Evolutionary conservation across 2,329 filamentous ascomycete species (phyloP).

Genomic region (Colletotrichum horii): DNA sequence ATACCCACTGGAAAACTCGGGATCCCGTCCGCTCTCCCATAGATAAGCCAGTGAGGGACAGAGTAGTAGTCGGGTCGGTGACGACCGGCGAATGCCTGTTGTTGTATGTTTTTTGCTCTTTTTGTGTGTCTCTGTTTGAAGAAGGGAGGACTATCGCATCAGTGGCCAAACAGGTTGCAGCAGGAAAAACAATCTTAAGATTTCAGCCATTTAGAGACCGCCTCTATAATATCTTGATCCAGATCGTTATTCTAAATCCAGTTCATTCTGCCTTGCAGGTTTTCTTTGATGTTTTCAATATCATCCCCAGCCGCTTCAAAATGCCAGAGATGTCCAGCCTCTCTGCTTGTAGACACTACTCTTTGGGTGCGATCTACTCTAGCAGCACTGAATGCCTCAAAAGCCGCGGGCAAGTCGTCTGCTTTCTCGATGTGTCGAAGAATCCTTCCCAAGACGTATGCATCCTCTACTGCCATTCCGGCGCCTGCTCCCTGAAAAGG

Average conservation of each 20-base stretch:
- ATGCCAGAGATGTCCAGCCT: neutral
- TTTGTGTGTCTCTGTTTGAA: neutral
- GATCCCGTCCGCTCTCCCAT: neutral
- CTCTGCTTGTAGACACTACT: neutral
- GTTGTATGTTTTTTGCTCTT: neutral
- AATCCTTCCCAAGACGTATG: neutral
- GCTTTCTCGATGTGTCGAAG: neutral
- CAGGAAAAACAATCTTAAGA: neutral
- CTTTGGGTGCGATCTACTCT: neutral
- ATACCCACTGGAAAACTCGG: neutral
- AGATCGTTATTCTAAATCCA: neutral
- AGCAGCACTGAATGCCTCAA: neutral
- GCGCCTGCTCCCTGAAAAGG: neutral
- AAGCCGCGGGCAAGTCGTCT: neutral
- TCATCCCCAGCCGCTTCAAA: neutral
- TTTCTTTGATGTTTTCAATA: neutral
- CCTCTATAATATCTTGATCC: neutral
- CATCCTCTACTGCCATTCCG: neutral
- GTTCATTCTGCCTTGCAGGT: neutral
- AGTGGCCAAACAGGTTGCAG: neutral
- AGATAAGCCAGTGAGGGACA: neutral
- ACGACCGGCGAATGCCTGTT: neutral
- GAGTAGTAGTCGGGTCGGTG: neutral
- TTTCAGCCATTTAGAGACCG: neutral
- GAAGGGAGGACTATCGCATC: neutral